These are phyloP conservation scores for Begonia fuchsioides DNA, from an alignment of 306 rosid genomes.

Conservation along the genomic window DNA sequence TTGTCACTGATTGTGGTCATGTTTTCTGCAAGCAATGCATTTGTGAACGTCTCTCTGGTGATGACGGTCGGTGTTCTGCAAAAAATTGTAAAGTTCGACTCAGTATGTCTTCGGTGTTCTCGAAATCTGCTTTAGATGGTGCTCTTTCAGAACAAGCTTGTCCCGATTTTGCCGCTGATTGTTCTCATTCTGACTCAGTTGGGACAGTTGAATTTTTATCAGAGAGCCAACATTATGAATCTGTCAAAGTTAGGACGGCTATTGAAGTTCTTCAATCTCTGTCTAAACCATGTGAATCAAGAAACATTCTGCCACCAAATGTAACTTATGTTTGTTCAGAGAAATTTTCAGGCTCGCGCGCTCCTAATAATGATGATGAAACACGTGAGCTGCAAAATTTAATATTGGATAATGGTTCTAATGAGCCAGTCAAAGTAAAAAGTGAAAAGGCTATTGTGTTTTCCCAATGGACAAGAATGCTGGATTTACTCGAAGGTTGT, in stretches of 20 bases:
- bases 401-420: slow-evolving; percentile 20
- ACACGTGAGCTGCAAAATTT: slow-evolving; percentile 20
- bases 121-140: slow-evolving; percentile 42
- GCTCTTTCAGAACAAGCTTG: slow-evolving; percentile 37
- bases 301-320: no score
- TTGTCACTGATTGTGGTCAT: slow-evolving; percentile 85
- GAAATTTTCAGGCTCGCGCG: slow-evolving; percentile 19
- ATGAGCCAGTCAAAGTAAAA: slow-evolving; percentile 18
- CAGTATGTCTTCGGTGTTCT: slow-evolving; percentile 42
- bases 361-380: slow-evolving; percentile 19
- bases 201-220: slow-evolving; percentile 38
- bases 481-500: slow-evolving; percentile 75
- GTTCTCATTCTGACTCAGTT: slow-evolving; percentile 34
- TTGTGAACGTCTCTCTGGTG: slow-evolving; percentile 60
- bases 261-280: slow-evolving; percentile 64
- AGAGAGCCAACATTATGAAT: slow-evolving; percentile 27
- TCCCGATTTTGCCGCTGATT: slow-evolving; percentile 22
- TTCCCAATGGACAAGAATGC: slow-evolving; percentile 99
- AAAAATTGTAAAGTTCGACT: slow-evolving; percentile 56
- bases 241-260: slow-evolving; percentile 92
- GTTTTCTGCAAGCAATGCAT: slow-evolving; percentile 96
- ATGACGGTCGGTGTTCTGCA: slow-evolving; percentile 65
- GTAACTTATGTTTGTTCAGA: slow-evolving; percentile 15
- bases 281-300: slow-evolving; percentile 35
- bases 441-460: slow-evolving; percentile 93